phyloP scores from a whole-genome alignment of 768 basidiomycete species.

The Suillus alpinus region DNA sequence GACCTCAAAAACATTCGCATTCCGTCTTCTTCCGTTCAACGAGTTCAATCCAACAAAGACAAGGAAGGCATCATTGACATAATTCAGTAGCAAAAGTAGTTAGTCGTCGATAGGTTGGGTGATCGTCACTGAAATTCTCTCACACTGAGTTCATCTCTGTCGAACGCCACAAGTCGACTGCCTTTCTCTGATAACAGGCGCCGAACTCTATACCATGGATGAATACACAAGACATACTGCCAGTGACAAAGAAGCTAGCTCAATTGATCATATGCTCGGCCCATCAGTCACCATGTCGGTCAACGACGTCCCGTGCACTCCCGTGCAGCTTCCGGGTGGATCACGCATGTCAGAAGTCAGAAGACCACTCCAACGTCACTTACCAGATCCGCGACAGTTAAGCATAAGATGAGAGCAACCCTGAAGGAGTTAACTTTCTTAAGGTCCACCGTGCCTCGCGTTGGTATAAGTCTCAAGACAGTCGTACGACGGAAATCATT shows the following conservation, averaged over 20 bases:
- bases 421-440: constrained; percentile 30
- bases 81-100: constrained; percentile 16
- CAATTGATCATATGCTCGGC: constrained; percentile 2
- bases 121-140: constrained; percentile 23
- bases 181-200: constrained; percentile 4
- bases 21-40: constrained; percentile 1
- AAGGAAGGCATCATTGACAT: constrained; percentile 20
- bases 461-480: background rate
- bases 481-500: constrained; percentile 3
- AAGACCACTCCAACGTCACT: constrained; percentile 7
- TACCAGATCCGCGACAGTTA: constrained; percentile 18
- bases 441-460: constrained; percentile 20
- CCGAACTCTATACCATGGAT: background rate
- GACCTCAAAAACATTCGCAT: background rate
- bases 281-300: constrained; percentile 3
- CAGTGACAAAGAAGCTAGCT: constrained; percentile 5
- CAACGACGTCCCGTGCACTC: constrained; percentile 6
- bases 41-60: constrained; percentile 4
- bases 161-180: constrained; percentile 26
- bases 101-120: constrained; percentile 24
- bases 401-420: constrained; percentile 25
- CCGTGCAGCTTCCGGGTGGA: constrained; percentile 12
- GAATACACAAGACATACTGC: constrained; percentile 3
- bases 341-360: constrained; percentile 5
- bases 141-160: constrained; percentile 27